These are phyloP conservation scores for Bullera alba DNA, from an alignment of 768 basidiomycete species.

Conservation along the genomic window DNA sequence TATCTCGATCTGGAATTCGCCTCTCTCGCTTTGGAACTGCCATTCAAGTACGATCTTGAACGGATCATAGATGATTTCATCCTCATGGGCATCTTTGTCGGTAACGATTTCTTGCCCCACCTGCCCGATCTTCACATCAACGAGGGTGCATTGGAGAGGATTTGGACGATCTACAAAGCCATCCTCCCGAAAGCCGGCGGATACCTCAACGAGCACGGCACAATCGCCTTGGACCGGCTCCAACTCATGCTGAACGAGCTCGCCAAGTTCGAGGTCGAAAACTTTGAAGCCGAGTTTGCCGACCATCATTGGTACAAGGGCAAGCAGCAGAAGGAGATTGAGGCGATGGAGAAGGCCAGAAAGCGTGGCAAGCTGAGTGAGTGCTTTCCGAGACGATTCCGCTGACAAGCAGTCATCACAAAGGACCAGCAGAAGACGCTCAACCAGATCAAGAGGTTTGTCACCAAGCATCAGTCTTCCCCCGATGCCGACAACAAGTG, in stretches of 20 bases:
- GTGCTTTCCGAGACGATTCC: conserved; percentile 26
- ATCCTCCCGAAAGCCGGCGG: conserved; percentile 69
- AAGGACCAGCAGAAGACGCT: conserved; percentile 68
- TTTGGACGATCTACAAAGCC: conserved; percentile 94
- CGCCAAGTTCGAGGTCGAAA: conserved; percentile 75
- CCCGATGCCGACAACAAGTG: conserved; percentile 48
- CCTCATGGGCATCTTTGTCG: conserved; percentile 89
- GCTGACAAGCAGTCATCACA: conserved; percentile 57
- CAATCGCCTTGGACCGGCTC: conserved; percentile 68
- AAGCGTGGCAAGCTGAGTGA: conserved; percentile 60
- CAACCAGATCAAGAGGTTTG: conserved; percentile 68
- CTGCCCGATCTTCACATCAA: conserved; percentile 95
- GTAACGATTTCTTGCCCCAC: conserved; percentile 96
- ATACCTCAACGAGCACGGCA: conserved; percentile 84
- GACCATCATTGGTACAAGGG: conserved; percentile 92
- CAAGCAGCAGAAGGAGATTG: conserved; percentile 68
- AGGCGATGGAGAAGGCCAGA: conserved; percentile 58
- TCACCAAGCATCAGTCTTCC: conserved; percentile 47
- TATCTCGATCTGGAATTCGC: conserved; percentile 94
- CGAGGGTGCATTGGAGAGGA: conserved; percentile 83
- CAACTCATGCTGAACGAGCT: conserved; percentile 86
- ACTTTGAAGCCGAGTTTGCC: conserved; percentile 84
- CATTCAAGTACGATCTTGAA: conserved; percentile 83
- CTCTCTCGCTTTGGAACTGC: conserved; percentile 51
- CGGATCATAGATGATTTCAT: conserved; percentile 97